These are phyloP conservation scores for Hypomyces rosellus DNA, from an alignment of 2,329 filamentous ascomycete species.

Conservation along the genomic window DNA sequence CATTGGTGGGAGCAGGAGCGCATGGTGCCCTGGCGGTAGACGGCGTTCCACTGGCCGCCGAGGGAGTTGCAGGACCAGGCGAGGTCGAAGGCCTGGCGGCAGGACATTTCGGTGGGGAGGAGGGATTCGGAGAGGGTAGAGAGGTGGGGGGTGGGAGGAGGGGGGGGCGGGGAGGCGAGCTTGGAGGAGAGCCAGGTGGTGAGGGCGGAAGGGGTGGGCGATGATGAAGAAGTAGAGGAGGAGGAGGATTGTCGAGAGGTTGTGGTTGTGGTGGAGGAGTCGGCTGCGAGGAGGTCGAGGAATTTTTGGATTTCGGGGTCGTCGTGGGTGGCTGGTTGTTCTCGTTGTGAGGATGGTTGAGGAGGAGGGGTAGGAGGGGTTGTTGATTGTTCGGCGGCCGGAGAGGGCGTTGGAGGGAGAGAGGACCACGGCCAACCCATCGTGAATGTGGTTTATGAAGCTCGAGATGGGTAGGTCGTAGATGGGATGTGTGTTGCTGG, in stretches of 20 bases:
- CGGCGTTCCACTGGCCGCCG: slow-evolving; percentile 82
- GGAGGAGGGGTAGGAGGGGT: slow-evolving; percentile 15
- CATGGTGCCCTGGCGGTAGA: slow-evolving; percentile 80
- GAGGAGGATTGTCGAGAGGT: slow-evolving; percentile 19
- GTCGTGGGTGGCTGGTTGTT: slow-evolving; percentile 14
- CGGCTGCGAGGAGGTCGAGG: slow-evolving; percentile 36
- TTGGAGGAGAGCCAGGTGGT: slow-evolving; percentile 29
- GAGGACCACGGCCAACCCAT: slow-evolving; percentile 61
- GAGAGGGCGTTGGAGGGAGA: slow-evolving; percentile 26
- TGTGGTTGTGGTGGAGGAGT: slow-evolving; percentile 16
- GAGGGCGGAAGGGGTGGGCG: slow-evolving; percentile 21
- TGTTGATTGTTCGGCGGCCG: slow-evolving; percentile 18
- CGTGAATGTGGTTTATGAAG: slow-evolving; percentile 12
- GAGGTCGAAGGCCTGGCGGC: slow-evolving; percentile 81
- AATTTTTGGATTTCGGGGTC: slow-evolving; percentile 52
- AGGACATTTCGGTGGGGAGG: slow-evolving; percentile 79
- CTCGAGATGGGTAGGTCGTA: not conserved
- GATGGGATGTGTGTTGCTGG: not conserved
- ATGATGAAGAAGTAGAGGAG: slow-evolving; percentile 19
- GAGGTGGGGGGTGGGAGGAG: slow-evolving; percentile 21
- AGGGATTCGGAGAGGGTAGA: slow-evolving; percentile 58
- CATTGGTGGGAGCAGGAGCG: slow-evolving; percentile 77
- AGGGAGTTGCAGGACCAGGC: slow-evolving; percentile 92
- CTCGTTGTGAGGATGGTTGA: slow-evolving; percentile 12
- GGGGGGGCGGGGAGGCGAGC: slow-evolving; percentile 12